These are phyloP conservation scores for Yarrowia sp. DNA, from an alignment of 805 yeast genomes.

Conservation along the genomic window DNA sequence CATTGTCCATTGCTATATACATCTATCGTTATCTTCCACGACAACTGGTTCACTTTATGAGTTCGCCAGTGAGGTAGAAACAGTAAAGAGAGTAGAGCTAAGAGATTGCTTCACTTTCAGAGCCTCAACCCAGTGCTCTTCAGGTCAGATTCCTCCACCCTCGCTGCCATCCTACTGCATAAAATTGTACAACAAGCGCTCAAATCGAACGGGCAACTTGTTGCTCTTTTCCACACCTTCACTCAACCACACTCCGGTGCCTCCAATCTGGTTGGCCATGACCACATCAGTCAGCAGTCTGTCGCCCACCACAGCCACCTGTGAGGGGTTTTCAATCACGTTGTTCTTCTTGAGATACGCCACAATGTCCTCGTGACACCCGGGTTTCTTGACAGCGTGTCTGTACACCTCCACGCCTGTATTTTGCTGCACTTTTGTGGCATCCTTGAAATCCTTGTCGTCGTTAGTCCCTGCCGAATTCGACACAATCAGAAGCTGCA, in stretches of 20 bases:
- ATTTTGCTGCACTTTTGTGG: slow-evolving; percentile 62
- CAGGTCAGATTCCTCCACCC: too few species aligned
- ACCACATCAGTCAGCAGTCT: slow-evolving; percentile 87
- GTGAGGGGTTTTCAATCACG: slow-evolving; percentile 56
- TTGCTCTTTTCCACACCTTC: slow-evolving; percentile 65
- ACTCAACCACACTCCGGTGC: slow-evolving; percentile 81
- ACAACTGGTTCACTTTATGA: too few species aligned
- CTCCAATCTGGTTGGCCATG: slow-evolving; percentile 94
- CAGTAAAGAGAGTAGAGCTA: too few species aligned
- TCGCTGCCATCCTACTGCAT: too few species aligned
- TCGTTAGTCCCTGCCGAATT: slow-evolving; percentile 92
- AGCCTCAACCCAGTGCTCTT: too few species aligned
- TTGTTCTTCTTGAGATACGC: slow-evolving; percentile 62
- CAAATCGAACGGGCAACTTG: slow-evolving; percentile 29
- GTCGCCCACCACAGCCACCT: slow-evolving; percentile 89
- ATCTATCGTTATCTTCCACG: too few species aligned
- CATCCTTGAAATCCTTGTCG: slow-evolving; percentile 67
- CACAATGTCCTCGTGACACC: slow-evolving; percentile 64
- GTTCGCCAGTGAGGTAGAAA: too few species aligned
- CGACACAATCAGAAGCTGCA: slow-evolving; percentile 75
- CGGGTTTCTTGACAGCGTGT: slow-evolving; percentile 51
- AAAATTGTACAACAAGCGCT: slow-evolving; percentile 9
- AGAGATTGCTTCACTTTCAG: too few species aligned
- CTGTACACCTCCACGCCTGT: slow-evolving; percentile 53
- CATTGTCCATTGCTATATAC: too few species aligned